Evolutionary conservation across 345 rosid genomes (phyloP).

Genomic region (Salix exigua): DNA sequence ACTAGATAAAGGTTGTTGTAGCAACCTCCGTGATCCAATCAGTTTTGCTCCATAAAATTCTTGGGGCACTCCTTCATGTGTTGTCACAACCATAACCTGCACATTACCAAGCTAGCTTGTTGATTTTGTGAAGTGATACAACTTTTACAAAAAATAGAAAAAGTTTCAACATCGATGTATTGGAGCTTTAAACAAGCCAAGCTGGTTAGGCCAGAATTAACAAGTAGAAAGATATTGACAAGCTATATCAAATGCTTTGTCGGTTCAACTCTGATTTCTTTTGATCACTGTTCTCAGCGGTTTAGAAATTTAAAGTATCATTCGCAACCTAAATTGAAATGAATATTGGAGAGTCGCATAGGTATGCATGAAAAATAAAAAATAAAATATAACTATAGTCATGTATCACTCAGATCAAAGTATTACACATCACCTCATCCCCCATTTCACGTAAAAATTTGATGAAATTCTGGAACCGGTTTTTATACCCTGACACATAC

Average conservation of each 20-base stretch:
- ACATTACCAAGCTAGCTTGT: conserved; percentile 5
- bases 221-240: background rate
- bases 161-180: background rate
- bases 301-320: background rate
- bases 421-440: conserved; percentile 66
- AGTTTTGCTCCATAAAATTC: conserved; percentile 94
- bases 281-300: background rate
- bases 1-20: conserved; percentile 3
- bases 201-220: background rate
- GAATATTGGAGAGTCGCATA: background rate
- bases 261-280: background rate
- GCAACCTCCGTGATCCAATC: conserved; percentile 90
- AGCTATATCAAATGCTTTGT: conserved; percentile 2
- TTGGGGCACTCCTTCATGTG: conserved; percentile 95
- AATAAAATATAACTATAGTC: background rate
- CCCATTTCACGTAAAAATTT: conserved; percentile 93
- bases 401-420: background rate
- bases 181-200: background rate
- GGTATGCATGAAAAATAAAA: background rate
- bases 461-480: conserved; percentile 95
- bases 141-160: background rate
- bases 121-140: conserved; percentile 5
- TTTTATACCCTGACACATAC: conserved; percentile 93
- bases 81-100: conserved; percentile 94
- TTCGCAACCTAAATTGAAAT: background rate